phyloP scores from a whole-genome alignment of 2,329 filamentous ascomycete genomes.

The Penicillium sp. region DNA sequence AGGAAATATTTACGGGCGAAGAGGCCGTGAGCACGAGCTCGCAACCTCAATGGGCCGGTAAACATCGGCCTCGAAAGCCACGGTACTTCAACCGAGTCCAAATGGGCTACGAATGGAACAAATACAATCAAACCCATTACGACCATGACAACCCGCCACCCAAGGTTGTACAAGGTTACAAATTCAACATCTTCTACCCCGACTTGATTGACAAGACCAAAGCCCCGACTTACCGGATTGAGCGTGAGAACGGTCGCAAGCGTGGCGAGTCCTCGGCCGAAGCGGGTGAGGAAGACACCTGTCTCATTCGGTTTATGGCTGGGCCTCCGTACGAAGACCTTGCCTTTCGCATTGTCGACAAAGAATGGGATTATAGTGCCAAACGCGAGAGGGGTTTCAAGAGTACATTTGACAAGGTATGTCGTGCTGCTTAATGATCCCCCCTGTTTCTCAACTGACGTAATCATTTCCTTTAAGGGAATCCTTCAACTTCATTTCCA shows the following conservation, averaged over 20 bases:
- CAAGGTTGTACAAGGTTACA: conserved; percentile 98
- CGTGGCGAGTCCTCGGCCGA: conserved; percentile 89
- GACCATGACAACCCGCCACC: conserved; percentile 97
- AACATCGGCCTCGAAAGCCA: conserved; percentile 86
- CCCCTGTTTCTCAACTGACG: conserved; percentile 12
- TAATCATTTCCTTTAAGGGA: conserved; percentile 56
- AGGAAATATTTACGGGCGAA: conserved; percentile 92
- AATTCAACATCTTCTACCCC: conserved; percentile 99
- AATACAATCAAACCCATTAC: conserved; percentile 99
- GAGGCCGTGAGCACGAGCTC: conserved; percentile 68
- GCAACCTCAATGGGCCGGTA: conserved; percentile 76
- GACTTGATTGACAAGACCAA: conserved; percentile 94
- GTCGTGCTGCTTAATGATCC: conserved; percentile 29
- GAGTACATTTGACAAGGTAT: conserved; percentile 95
- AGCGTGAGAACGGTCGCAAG: conserved; percentile 85
- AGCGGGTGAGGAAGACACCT: conserved; percentile 95
- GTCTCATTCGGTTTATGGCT: conserved; percentile 91
- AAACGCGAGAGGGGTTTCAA: conserved; percentile 93
- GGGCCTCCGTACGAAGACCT: conserved; percentile 96
- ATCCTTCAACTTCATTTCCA: conserved; percentile 97
- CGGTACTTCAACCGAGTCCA: conserved; percentile 97
- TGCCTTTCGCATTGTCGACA: conserved; percentile 95
- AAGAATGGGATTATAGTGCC: conserved; percentile 98
- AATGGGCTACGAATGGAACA: conserved; percentile 99
- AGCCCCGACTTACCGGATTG: conserved; percentile 93